Base-by-base conservation (phyloP, 1,284 basidiomycete genomes). In the Pseudozyma sp. region DNA sequence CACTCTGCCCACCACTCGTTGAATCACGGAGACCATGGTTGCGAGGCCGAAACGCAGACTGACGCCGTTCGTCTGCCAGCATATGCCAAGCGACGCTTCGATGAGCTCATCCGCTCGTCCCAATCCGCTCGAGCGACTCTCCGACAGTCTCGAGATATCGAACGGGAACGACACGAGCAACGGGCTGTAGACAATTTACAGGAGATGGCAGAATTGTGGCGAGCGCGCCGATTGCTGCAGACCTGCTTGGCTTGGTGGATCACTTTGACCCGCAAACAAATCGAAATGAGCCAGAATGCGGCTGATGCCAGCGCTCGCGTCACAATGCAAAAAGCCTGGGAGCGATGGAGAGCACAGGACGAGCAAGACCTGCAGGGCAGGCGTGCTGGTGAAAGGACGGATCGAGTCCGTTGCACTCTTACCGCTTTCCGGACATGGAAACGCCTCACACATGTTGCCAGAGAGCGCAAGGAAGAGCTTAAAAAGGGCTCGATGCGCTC, bases 191-290 rank as follows among this genome's bases (percentile, higher is more conserved):
- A 48, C 11, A 37, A 57, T 14, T 52, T 47, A 14, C 44, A 53
- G 30, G 37, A 48, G 6, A 34, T 48, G 16, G 78, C 78, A 1
- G 77, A 76, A 24, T 42, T 33, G 13, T 56, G 40, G 33, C 54
- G 57, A n/a, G 57, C 54, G 19, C 65, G 57, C 7, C 51, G 43
- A 16, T 55, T 77, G 6, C 43, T 67, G 5, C 48, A 48, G 39
- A 64, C 52, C 14, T 61, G 61, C 19, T 39, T 79, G 24, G 55
- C 59, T 1, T 79, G 77, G 77, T 79, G 77, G 77, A 53, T 66
- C n/a, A 46, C 73, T 2, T 49, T 69, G 30, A 57, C 68, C 14
- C 64, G 68, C 5, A 53, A 66, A 7, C 56, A 63, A 42, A 50
- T 51, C 6, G 56, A 62, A 16, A 57, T 51, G 10, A 17, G 13